Evolutionary conservation across 2,329 filamentous ascomycete genomes (phyloP).

Genomic region (Pyrenophora graminea): DNA sequence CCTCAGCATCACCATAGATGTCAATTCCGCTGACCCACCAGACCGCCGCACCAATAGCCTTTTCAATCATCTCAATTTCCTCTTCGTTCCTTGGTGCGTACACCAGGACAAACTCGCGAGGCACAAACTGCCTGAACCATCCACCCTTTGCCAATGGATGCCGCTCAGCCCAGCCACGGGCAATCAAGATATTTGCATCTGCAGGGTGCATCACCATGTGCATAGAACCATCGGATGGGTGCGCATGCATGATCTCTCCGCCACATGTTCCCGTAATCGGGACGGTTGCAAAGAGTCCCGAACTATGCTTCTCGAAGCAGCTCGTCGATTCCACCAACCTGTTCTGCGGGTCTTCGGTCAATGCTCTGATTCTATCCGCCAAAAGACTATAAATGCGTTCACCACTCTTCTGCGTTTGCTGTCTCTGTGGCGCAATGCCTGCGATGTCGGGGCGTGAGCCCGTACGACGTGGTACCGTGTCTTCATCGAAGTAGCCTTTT

Average conservation of each 20-base stretch:
- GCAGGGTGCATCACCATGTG: slow-evolving; percentile 80
- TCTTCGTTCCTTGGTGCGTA: slow-evolving; percentile 74
- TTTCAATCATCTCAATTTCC: slow-evolving; percentile 69
- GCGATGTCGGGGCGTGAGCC: slow-evolving; percentile 69
- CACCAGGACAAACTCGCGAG: slow-evolving; percentile 76
- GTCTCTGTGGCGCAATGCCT: slow-evolving; percentile 81
- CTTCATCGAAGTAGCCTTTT: slow-evolving; percentile 60
- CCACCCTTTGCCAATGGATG: slow-evolving; percentile 69
- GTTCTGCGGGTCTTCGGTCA: slow-evolving; percentile 34
- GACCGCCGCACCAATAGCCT: slow-evolving; percentile 73
- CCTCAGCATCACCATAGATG: slow-evolving; percentile 26
- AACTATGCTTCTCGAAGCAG: slow-evolving; percentile 81
- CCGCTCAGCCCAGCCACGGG: slow-evolving; percentile 77
- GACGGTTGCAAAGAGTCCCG: slow-evolving; percentile 71
- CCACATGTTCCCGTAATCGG: slow-evolving; percentile 72
- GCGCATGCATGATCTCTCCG: slow-evolving; percentile 82
- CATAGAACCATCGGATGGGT: slow-evolving; percentile 74
- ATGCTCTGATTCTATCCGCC: slow-evolving; percentile 19
- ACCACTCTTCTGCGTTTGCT: slow-evolving; percentile 70
- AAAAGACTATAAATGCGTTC: slow-evolving; percentile 50
- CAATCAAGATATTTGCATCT: slow-evolving; percentile 72
- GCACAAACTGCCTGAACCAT: slow-evolving; percentile 70
- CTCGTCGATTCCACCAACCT: slow-evolving; percentile 61
- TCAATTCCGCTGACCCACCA: slow-evolving; percentile 64
- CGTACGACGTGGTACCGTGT: slow-evolving; percentile 62